Evolutionary conservation across 2,329 filamentous ascomycete genomes (phyloP).

Genomic region (Phyllosticta paracitricarpa): DNA sequence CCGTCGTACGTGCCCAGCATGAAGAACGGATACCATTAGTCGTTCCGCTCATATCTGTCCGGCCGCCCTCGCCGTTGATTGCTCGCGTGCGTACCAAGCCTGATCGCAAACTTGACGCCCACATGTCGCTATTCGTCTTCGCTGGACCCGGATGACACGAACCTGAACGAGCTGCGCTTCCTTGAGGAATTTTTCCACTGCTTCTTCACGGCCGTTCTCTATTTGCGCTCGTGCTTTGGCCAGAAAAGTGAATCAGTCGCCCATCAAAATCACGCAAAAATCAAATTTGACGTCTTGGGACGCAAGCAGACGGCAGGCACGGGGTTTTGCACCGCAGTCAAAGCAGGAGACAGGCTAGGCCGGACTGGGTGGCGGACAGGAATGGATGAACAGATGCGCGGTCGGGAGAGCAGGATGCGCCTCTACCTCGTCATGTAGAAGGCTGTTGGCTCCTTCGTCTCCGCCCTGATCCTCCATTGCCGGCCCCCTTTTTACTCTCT

Average conservation of each 20-base stretch:
- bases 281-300: too few relatives aligned
- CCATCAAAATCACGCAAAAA: too few relatives aligned
- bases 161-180: not conserved
- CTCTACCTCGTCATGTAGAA: too few relatives aligned
- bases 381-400: too few relatives aligned
- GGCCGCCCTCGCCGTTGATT: not conserved
- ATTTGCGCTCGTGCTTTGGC: not conserved
- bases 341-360: too few relatives aligned
- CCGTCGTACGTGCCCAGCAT: constrained; percentile 24
- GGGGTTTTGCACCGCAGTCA: too few relatives aligned
- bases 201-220: not conserved
- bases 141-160: not conserved
- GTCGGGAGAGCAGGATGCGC: too few relatives aligned
- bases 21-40: constrained; percentile 10
- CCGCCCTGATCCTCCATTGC: not conserved
- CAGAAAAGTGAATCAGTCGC: too few relatives aligned
- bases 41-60: not conserved
- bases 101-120: not conserved
- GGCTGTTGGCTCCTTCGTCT: not conserved
- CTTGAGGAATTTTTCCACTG: not conserved
- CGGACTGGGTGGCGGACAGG: too few relatives aligned
- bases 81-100: not conserved
- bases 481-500: not conserved
- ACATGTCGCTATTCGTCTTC: not conserved
- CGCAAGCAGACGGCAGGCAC: too few relatives aligned